Percentiles rank a stretch among this genome's conserved stretches.
phyloP scores from a whole-genome alignment of 345 rosid genomes.

The Dimocarpus longan region DNA sequence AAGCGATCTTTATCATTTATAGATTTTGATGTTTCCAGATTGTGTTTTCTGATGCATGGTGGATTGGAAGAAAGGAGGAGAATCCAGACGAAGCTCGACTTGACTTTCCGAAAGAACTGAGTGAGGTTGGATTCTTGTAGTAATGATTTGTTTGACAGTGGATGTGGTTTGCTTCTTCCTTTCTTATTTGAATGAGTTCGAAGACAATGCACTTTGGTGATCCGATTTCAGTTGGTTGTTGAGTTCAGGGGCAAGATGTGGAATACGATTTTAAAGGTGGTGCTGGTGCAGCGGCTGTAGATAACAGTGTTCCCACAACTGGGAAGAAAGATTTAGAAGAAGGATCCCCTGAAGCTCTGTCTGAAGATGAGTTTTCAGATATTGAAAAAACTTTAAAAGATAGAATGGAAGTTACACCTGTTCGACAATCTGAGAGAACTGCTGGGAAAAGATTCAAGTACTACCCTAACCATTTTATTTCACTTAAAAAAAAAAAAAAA shows the following conservation, averaged over 20 bases:
- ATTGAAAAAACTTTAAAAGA: slow-evolving; percentile 36
- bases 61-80: slow-evolving; percentile 92
- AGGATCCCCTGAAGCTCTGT: slow-evolving; percentile 51
- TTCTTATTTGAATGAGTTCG: slow-evolving; percentile 3
- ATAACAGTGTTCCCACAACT: slow-evolving; percentile 36
- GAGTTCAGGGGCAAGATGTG: slow-evolving; percentile 50
- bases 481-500: neutral
- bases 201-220: slow-evolving; percentile 2
- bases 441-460: slow-evolving; percentile 75
- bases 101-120: slow-evolving; percentile 72
- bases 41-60: slow-evolving; percentile 94
- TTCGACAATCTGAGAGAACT: slow-evolving; percentile 67
- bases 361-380: slow-evolving; percentile 53
- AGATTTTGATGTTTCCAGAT: slow-evolving; percentile 47
- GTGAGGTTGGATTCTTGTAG: slow-evolving; percentile 52
- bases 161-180: neutral
- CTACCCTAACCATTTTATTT: slow-evolving; percentile 25
- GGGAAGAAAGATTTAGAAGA: slow-evolving; percentile 43
- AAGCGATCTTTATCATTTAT: neutral
- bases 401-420: slow-evolving; percentile 59
- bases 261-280: slow-evolving; percentile 80
- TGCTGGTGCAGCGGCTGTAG: slow-evolving; percentile 51
- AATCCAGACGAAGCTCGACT: slow-evolving; percentile 79
- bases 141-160: slow-evolving; percentile 2
- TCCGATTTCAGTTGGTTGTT: slow-evolving; percentile 2